These are phyloP conservation scores for Aspergillus cavernicola DNA, from an alignment of 495 filamentous ascomycete species.

Conservation along the genomic window DNA sequence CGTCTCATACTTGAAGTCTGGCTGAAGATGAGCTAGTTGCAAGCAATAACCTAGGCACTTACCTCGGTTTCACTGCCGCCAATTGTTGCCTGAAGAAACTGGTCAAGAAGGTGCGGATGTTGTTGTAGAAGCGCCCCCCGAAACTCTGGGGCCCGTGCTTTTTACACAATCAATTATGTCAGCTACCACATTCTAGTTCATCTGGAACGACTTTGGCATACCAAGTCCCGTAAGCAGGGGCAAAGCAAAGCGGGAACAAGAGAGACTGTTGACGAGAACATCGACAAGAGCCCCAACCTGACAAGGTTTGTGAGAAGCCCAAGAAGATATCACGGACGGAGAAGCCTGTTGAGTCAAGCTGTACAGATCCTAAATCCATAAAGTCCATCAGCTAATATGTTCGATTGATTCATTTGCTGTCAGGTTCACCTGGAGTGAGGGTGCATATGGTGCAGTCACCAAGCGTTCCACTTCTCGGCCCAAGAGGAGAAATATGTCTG, in stretches of 20 bases:
- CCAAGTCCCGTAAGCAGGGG: slow-evolving; percentile 38
- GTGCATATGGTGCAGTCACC: slow-evolving; percentile 39
- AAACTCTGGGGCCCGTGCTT: slow-evolving; percentile 29
- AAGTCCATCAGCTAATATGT: slow-evolving; percentile 4
- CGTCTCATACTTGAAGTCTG: not conserved
- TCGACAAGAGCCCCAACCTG: slow-evolving; percentile 39
- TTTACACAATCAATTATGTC: too few relatives aligned
- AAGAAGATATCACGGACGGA: slow-evolving; percentile 23
- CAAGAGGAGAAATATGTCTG: slow-evolving; percentile 14
- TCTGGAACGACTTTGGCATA: slow-evolving; percentile 17
- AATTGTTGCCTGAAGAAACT: slow-evolving; percentile 35
- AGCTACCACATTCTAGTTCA: too few relatives aligned
- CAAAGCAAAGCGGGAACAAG: slow-evolving; percentile 38
- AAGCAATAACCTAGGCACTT: slow-evolving; percentile 16
- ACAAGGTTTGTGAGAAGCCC: slow-evolving; percentile 46
- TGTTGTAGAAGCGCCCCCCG: slow-evolving; percentile 40
- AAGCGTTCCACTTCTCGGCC: slow-evolving; percentile 39
- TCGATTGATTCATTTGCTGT: slow-evolving; percentile 2
- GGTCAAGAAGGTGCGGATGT: slow-evolving; percentile 40
- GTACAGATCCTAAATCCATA: slow-evolving; percentile 35
- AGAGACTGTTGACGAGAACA: slow-evolving; percentile 42
- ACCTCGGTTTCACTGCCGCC: slow-evolving; percentile 33
- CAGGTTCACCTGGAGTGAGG: slow-evolving; percentile 37
- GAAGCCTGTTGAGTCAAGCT: slow-evolving; percentile 21
- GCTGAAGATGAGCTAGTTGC: not conserved